Evolutionary conservation across 1,139 yeast species (phyloP), one percentile per base, ranked within the genome.

Genomic region (Pichia norvegensis): DNA sequence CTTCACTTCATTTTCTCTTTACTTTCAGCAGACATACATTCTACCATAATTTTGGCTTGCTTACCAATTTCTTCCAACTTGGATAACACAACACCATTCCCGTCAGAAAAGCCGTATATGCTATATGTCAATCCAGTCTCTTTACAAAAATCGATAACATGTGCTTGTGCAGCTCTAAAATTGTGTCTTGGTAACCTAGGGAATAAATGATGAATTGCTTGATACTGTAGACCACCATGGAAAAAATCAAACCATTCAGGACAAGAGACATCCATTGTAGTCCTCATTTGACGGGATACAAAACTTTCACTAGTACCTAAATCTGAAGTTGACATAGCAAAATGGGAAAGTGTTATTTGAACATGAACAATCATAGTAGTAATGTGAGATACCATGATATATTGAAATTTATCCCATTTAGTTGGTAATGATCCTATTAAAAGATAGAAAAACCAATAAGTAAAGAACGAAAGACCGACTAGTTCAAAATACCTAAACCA

Each of bases 201-300:
- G 64, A 87, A 87, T 54, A 87, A 69, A 62, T 87, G 97, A 62
- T 87, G 97, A 44, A 87, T 78, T 2, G 88, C 95, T 62, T 87
- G 97, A 67, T 86, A 87, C 63, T 87, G 97, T 44, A 87, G 73
- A 0, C 97, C 97, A 7, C 96, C 97, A 58, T 87, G 97, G 57
- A 87, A 72, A 58, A 79, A 87, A 63, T 87, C 97, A 43, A 87
- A 70, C 95, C 96, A 87, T 52, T 78, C 80, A 2, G 97, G 96
- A 66, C 97, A 87, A 58, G 84, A 94, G 17, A 87, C 95, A 61
- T 87, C 97, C 96, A 87, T 88, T 5, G 95, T 87, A 1, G 97
- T 87, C 56, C 97, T 73, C 17, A 87, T 60, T 63, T 87, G 96
- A 55, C 92, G 75, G 54, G 83, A 81, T 0, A 83, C 78, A 61